Percentiles rank a stretch among this genome's conserved stretches.
Evolutionary conservation across 345 rosid genomes (phyloP).

Genomic region (Theobroma cacao): DNA sequence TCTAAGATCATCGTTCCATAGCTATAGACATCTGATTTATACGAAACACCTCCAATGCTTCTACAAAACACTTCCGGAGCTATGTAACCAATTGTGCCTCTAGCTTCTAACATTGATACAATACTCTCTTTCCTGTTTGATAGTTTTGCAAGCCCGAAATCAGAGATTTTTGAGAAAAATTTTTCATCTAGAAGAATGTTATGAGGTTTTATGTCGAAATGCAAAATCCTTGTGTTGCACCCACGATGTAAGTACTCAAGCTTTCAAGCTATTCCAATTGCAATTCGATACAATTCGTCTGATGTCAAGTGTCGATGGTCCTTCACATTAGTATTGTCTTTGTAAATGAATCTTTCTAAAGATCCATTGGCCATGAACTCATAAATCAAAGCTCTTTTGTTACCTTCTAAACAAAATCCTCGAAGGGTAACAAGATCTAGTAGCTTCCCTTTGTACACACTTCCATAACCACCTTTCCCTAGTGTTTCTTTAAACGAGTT

Average conservation of each 20-base stretch:
- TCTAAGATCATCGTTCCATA: slow-evolving; percentile 7
- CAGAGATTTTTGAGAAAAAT: background rate
- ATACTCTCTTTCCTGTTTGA: background rate
- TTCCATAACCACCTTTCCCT: background rate
- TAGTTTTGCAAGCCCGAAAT: slow-evolving; percentile 10
- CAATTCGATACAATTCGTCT: slow-evolving; percentile 13
- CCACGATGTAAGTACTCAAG: slow-evolving; percentile 17
- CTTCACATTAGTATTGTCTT: background rate
- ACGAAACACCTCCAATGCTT: background rate
- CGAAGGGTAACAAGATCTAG: slow-evolving; percentile 19
- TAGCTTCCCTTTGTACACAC: slow-evolving; percentile 5
- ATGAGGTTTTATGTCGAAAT: slow-evolving; percentile 20
- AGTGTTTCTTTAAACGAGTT: background rate
- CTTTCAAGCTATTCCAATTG: slow-evolving; percentile 15
- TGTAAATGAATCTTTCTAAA: slow-evolving; percentile 21
- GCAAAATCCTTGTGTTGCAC: slow-evolving; percentile 11
- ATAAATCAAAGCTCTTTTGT: slow-evolving; percentile 20
- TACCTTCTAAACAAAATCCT: slow-evolving; percentile 23
- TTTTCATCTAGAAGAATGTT: slow-evolving; percentile 6
- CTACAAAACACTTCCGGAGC: slow-evolving; percentile 2
- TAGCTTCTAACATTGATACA: background rate
- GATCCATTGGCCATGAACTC: slow-evolving; percentile 28
- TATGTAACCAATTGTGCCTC: slow-evolving; percentile 24
- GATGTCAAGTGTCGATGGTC: background rate
- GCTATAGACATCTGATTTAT: slow-evolving; percentile 6